Conservation (phyloP, 1,139 yeast genomes). For the Zygoascus meyerae region DNA sequence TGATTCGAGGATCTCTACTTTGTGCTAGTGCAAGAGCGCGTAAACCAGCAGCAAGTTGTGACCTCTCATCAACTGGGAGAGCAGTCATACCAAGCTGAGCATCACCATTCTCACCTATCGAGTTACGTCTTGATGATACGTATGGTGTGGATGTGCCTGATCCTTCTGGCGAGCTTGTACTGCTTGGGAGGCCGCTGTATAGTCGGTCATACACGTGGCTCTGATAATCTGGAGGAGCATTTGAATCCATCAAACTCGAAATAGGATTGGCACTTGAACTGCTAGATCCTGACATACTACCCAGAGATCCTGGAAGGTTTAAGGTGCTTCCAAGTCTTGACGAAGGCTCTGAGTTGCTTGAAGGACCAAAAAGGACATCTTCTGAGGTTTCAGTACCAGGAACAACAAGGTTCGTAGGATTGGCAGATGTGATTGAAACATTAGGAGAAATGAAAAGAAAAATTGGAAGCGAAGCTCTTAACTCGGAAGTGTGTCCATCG, state of each 20-base stretch:
- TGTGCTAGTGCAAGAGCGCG: constrained; percentile 28
- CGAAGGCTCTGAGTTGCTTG: constrained; percentile 23
- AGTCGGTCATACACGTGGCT: constrained; percentile 79
- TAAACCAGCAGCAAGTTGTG: constrained; percentile 29
- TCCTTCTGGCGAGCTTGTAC: constrained; percentile 52
- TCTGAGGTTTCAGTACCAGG: constrained; percentile 22
- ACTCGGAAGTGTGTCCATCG: constrained; percentile 71
- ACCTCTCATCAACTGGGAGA: constrained; percentile 27
- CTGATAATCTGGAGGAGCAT: constrained; percentile 86
- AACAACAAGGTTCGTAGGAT: constrained; percentile 40
- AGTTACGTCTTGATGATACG: constrained; percentile 27
- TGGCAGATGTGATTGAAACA: constrained; percentile 44
- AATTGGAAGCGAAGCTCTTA: constrained; percentile 69
- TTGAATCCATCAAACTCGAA: constrained; percentile 12
- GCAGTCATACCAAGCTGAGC: constrained; percentile 26
- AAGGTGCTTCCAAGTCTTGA: constrained; percentile 8
- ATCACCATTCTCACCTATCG: constrained; percentile 24
- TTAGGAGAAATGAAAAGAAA: constrained; percentile 72
- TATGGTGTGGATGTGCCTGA: constrained; percentile 43
- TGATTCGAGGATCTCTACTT: constrained; percentile 6
- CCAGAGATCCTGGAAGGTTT: constrained; percentile 17
- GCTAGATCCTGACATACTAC: constrained; percentile 26
- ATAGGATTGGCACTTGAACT: constrained; percentile 17
- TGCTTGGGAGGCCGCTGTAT: constrained; percentile 60
- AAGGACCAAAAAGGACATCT: constrained; percentile 18